Evolutionary conservation across 768 basidiomycete genomes (phyloP), one percentile per base, ranked within the genome.

Genomic region (Coprinopsis strossmayeri): DNA sequence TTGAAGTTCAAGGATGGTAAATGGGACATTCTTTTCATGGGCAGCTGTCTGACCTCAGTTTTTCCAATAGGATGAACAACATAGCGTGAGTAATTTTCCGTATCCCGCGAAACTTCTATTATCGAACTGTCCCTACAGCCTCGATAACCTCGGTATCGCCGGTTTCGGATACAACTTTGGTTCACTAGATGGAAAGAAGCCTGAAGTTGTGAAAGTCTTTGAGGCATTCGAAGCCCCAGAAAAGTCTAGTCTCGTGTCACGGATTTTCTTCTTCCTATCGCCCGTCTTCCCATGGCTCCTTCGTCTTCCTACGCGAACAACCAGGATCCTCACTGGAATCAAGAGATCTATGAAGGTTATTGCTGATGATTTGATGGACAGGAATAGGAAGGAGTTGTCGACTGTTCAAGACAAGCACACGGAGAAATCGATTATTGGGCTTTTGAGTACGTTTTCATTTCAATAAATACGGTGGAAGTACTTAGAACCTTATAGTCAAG

Each of bases 131-230:
- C 17, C 17, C 21, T 17, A 32, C 39, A 21, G 78, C 10, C 63
- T 82, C 3, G 81, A 83, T 54, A 71, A 67, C 1, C 67, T 82
- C 44, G 78, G 81, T 12, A 74, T 81, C 27, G 78, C 77, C 5
- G 78, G 79, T 0, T 82, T 82, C 49, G 73, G 75, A 3, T 74
- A 82, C 53, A 66, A 79, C 55, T 83, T 83, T 52, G 70, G 71
- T 12, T 60, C 74, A 0, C 65, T 82, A 3, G 70, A 76, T 12
- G 79, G 79, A 3, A 69, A 74, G 47, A 59, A 58, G 24, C 65
- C 73, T 2, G 53, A 64, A 2, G 66, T 80, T 15, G 63, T 68
- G 2, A 64, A 70, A 3, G 63, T 66, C 1, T 74, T 77, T 24
- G 69, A 71, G 13, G 58, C 63, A 0, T 66, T 73, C 38, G 61